Evolutionary conservation across 1,284 basidiomycete genomes (phyloP).

Genomic region (Moesziomyces globuligerus): DNA sequence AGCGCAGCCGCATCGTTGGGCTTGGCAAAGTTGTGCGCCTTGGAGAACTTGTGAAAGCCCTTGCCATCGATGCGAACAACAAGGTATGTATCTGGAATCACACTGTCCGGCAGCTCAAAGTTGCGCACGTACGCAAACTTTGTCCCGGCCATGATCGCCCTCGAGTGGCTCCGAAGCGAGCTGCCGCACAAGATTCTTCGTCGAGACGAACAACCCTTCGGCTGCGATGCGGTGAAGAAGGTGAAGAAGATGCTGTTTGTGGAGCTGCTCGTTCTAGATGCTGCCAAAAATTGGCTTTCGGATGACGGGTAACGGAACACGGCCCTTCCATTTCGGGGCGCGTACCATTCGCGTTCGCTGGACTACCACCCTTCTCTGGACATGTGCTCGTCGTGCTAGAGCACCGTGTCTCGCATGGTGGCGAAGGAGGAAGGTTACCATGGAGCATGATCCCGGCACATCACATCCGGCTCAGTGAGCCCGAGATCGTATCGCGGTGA

Average conservation of each 20-base stretch:
- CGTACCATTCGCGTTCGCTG: background rate
- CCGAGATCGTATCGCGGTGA: too few species aligned
- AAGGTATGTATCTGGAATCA: constrained; percentile 85
- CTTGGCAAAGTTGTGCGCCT: constrained; percentile 82
- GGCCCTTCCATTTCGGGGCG: constrained; percentile 1
- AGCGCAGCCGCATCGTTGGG: constrained; percentile 91
- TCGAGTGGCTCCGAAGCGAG: background rate
- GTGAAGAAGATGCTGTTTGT: background rate
- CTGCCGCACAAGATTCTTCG: too few species aligned
- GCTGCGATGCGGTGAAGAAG: background rate
- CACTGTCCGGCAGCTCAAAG: constrained; percentile 87
- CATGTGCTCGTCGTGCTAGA: too few species aligned
- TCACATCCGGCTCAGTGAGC: too few species aligned
- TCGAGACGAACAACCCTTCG: too few species aligned
- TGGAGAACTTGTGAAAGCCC: constrained; percentile 94
- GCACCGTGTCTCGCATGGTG: too few species aligned
- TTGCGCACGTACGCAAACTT: constrained; percentile 89
- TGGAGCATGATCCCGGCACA: too few species aligned
- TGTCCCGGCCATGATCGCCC: constrained; percentile 85
- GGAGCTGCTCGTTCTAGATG: constrained; percentile 9
- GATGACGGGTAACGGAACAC: constrained; percentile 23
- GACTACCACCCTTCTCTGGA: too few species aligned
- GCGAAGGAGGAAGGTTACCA: too few species aligned
- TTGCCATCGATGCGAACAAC: constrained; percentile 91
- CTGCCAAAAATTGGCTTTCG: constrained; percentile 4